phyloP scores from a whole-genome alignment of 2,329 filamentous ascomycete species.

The Aspergillus candidus region DNA sequence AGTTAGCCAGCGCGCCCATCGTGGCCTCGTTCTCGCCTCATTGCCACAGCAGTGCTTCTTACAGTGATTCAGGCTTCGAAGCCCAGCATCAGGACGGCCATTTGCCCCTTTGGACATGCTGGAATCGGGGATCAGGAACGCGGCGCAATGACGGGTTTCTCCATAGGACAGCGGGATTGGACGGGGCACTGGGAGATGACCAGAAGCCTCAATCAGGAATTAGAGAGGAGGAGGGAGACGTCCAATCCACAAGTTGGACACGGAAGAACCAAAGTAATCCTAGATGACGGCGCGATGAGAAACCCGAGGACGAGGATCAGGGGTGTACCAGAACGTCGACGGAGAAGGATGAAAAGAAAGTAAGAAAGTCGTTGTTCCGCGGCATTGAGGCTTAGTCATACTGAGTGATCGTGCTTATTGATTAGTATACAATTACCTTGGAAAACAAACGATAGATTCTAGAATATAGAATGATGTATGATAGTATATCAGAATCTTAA shows the following conservation, averaged over 20 bases:
- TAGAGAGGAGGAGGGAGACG: too few species aligned
- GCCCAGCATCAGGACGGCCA: slow-evolving; percentile 55
- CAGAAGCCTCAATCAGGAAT: too few species aligned
- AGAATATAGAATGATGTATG: too few species aligned
- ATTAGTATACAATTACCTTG: too few species aligned
- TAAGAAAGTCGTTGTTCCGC: not conserved
- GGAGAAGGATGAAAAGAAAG: too few species aligned
- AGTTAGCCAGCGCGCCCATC: slow-evolving; percentile 3
- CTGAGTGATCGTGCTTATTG: too few species aligned
- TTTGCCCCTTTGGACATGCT: slow-evolving; percentile 36
- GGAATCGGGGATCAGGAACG: slow-evolving; percentile 15
- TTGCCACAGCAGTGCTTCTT: slow-evolving; percentile 14
- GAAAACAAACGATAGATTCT: too few species aligned
- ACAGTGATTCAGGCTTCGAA: slow-evolving; percentile 75
- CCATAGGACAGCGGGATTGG: slow-evolving; percentile 17
- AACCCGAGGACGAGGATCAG: too few species aligned
- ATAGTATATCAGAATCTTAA: too few species aligned
- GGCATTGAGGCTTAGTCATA: not conserved
- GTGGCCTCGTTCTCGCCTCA: not conserved
- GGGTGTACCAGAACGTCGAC: not conserved
- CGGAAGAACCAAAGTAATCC: too few species aligned
- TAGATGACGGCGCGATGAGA: too few species aligned
- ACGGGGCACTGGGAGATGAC: not conserved
- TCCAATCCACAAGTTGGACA: too few species aligned
- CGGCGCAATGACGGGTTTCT: slow-evolving; percentile 11